Conservation (phyloP, 192 early-diverging fungal species). For the Kappamyces sp. region DNA sequence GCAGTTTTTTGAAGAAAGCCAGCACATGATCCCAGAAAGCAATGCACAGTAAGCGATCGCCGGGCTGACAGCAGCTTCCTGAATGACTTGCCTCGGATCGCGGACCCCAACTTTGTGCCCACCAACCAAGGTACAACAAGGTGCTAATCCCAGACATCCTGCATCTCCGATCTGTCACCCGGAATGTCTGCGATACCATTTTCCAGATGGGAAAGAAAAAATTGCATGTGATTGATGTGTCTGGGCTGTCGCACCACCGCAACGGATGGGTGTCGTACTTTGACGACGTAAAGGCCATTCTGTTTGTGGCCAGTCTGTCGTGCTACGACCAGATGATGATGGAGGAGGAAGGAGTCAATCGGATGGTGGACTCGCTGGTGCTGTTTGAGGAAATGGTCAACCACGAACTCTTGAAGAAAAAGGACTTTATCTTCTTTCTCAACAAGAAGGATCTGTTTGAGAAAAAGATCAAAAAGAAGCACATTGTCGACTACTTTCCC, state of each 20-base stretch:
- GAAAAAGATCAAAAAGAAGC: constrained; percentile 5
- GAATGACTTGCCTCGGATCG: too few species aligned
- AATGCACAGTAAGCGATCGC: not conserved
- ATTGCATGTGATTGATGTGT: constrained; percentile 12
- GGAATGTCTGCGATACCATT: constrained; percentile 29
- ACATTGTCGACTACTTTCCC: constrained; percentile 19
- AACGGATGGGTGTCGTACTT: constrained; percentile 15
- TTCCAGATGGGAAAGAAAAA: constrained; percentile 34
- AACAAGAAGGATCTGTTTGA: constrained; percentile 27
- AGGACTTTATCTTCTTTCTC: constrained; percentile 17
- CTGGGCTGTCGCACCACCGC: constrained; percentile 7
- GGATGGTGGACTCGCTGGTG: constrained; percentile 17
- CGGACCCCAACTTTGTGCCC: constrained; percentile 13
- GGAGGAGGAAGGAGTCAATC: constrained; percentile 17
- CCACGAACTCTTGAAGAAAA: constrained; percentile 1
- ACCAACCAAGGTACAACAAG: constrained; percentile 20
- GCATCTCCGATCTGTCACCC: constrained; percentile 25
- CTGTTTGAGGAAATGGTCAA: constrained; percentile 16
- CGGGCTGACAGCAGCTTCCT: too few species aligned
- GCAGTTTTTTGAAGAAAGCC: constrained; percentile 4
- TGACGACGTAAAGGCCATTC: constrained; percentile 14
- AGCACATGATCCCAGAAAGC: constrained; percentile 1
- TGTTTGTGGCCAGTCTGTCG: constrained; percentile 13
- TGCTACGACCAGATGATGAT: constrained; percentile 13
- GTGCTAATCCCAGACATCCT: constrained; percentile 29